These are phyloP conservation scores for Talaromyces sp. DNA, from an alignment of 2,329 filamentous ascomycete species.

Conservation along the genomic window DNA sequence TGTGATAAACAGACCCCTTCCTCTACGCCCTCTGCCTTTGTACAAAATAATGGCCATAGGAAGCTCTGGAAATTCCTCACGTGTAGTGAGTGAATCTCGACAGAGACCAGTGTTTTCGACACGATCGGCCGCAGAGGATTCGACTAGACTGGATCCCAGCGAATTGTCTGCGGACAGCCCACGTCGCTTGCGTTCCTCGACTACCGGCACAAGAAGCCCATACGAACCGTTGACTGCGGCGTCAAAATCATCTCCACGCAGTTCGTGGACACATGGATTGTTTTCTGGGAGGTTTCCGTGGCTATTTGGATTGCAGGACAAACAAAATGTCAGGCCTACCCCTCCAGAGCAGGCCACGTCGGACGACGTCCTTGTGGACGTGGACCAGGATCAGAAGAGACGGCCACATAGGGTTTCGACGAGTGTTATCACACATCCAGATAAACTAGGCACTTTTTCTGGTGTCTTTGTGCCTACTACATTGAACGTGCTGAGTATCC, in stretches of 20 bases:
- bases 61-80: constrained; percentile 16
- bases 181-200: constrained; percentile 18
- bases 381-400: constrained; percentile 21
- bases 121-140: constrained; percentile 34
- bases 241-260: constrained; percentile 13
- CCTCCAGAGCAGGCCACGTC: not conserved
- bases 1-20: not conserved
- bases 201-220: constrained; percentile 12
- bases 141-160: constrained; percentile 27
- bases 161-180: constrained; percentile 21
- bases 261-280: constrained; percentile 17
- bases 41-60: constrained; percentile 17
- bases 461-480: constrained; percentile 86
- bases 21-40: not conserved
- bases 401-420: constrained; percentile 18
- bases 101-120: constrained; percentile 35
- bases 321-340: constrained; percentile 8
- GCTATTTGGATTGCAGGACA: constrained; percentile 16
- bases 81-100: constrained; percentile 23
- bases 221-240: constrained; percentile 20
- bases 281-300: constrained; percentile 21
- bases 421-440: constrained; percentile 24
- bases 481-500: constrained; percentile 80
- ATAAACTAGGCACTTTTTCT: constrained; percentile 70
- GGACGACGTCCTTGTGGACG: constrained; percentile 8